Percentiles rank a stretch among this genome's conserved stretches.
phyloP scores from a whole-genome alignment of 805 yeast species.

The Scheffersomyces amazonensis region DNA sequence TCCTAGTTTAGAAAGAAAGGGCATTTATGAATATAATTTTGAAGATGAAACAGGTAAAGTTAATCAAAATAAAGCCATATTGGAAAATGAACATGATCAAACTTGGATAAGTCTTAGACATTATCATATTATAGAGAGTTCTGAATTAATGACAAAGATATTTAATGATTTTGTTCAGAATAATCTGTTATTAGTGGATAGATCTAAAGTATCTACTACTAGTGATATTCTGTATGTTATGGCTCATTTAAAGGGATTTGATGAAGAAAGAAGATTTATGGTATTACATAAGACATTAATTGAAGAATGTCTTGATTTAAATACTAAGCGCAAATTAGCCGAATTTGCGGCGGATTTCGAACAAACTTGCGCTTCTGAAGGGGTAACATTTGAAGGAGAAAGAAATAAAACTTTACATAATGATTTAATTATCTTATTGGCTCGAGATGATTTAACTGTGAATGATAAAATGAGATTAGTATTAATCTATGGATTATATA shows the following conservation, averaged over 20 bases:
- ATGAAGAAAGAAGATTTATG: conserved; percentile 59
- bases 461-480: conserved; percentile 75
- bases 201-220: conserved; percentile 60
- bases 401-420: conserved; percentile 59
- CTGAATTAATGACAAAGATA: conserved; percentile 55
- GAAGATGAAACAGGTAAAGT: conserved; percentile 50
- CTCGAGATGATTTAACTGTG: conserved; percentile 45
- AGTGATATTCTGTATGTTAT: conserved; percentile 74
- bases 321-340: conserved; percentile 57
- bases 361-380: conserved; percentile 75
- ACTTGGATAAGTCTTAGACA: conserved; percentile 74
- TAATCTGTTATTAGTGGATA: conserved; percentile 73
- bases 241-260: conserved; percentile 65
- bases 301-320: conserved; percentile 61
- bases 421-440: conserved; percentile 54
- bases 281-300: conserved; percentile 59
- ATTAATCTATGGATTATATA: conserved; percentile 68
- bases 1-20: conserved; percentile 39
- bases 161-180: conserved; percentile 65
- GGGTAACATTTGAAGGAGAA: conserved; percentile 65
- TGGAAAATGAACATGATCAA: conserved; percentile 62
- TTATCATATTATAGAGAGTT: conserved; percentile 71
- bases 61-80: conserved; percentile 28
- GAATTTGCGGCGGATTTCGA: conserved; percentile 78
- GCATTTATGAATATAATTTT: conserved; percentile 48